Conservation (phyloP, 352 stramenopile genomes). For the Globisporangium splendens region DNA sequence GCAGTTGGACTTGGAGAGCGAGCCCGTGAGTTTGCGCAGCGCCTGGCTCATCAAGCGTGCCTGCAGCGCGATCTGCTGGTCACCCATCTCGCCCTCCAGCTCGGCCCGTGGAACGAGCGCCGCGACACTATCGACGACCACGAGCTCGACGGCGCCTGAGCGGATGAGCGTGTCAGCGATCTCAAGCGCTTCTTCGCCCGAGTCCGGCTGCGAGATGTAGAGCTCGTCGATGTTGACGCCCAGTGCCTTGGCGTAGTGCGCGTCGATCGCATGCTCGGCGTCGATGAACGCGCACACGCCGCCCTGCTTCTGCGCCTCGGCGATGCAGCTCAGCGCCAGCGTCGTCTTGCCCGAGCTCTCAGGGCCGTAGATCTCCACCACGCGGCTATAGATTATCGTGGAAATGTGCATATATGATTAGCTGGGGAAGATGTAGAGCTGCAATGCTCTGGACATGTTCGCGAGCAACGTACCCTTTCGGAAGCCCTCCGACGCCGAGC, state of each 20-base stretch:
- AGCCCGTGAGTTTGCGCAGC: slow-evolving; percentile 96
- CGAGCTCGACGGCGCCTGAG: slow-evolving; percentile 94
- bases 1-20: slow-evolving; percentile 93
- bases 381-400: slow-evolving; percentile 55
- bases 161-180: slow-evolving; percentile 97
- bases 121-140: slow-evolving; percentile 97
- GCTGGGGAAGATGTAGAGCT: not conserved
- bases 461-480: slow-evolving; percentile 69
- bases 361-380: slow-evolving; percentile 99
- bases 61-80: slow-evolving; percentile 97
- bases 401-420: slow-evolving; percentile 6
- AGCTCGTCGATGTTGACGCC: slow-evolving; percentile 96
- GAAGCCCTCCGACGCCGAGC: slow-evolving; percentile 91
- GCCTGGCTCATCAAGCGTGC: slow-evolving; percentile 97
- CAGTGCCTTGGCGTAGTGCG: slow-evolving; percentile 90
- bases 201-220: slow-evolving; percentile 97
- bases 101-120: slow-evolving; percentile 96
- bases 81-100: slow-evolving; percentile 92
- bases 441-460: too few relatives aligned
- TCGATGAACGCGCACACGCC: slow-evolving; percentile 98
- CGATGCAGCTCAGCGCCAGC: slow-evolving; percentile 95
- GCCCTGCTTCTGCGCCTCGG: slow-evolving; percentile 92
- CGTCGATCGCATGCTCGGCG: slow-evolving; percentile 97
- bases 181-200: slow-evolving; percentile 97
- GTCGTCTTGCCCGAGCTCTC: slow-evolving; percentile 99